Conservation (phyloP, 2,329 filamentous ascomycete species). For the Colletotrichum sp. region DNA sequence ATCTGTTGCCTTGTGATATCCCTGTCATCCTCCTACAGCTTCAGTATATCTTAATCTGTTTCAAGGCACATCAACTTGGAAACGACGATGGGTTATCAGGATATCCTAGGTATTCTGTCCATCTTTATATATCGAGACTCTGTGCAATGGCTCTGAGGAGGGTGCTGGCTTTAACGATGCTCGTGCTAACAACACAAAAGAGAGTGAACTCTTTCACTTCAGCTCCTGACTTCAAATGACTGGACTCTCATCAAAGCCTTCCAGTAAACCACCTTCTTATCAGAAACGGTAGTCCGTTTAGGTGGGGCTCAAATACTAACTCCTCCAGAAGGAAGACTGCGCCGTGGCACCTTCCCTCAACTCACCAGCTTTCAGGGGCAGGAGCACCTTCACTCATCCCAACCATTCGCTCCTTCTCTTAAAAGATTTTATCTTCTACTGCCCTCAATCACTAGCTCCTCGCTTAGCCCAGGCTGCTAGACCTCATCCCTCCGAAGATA, state of each 20-base stretch:
- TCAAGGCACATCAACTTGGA: background rate
- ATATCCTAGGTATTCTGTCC: background rate
- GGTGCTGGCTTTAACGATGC: background rate
- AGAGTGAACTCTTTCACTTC: background rate
- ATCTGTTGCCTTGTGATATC: background rate
- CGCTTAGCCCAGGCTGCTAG: background rate
- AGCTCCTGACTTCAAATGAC: background rate
- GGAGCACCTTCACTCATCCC: background rate
- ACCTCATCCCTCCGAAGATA: background rate
- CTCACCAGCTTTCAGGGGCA: background rate
- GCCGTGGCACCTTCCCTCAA: background rate
- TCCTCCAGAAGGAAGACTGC: background rate
- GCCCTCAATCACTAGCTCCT: background rate
- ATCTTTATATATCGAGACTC: background rate
- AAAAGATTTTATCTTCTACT: background rate
- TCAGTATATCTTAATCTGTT: background rate
- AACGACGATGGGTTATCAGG: background rate
- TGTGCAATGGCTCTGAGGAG: background rate
- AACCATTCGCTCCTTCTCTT: background rate
- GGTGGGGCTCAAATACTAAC: background rate
- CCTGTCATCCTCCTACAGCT: background rate
- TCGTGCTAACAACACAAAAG: background rate
- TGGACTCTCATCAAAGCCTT: background rate
- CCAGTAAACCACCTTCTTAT: background rate
- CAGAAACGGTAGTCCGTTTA: background rate